Evolutionary conservation across 495 filamentous ascomycete species (phyloP).

Genomic region (Xylaria castorea): DNA sequence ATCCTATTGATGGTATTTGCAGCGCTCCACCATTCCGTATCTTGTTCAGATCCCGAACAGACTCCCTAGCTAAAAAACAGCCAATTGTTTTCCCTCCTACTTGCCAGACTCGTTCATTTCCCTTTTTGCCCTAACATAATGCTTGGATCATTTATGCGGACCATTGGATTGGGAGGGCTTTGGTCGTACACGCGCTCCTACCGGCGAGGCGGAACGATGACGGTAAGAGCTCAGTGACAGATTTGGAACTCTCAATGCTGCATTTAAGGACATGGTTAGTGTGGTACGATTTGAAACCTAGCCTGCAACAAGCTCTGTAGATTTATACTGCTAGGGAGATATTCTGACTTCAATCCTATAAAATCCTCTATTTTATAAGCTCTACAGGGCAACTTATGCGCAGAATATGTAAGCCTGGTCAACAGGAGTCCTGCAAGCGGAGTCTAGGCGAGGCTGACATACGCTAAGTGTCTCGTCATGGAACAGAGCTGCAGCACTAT

Average conservation of each 20-base stretch:
- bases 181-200: not conserved
- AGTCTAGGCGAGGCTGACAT: not conserved
- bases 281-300: not conserved
- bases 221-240: not conserved
- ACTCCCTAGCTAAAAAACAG: not conserved
- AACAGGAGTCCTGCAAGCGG: not conserved
- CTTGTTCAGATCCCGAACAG: not conserved
- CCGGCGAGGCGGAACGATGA: not conserved
- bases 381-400: not conserved
- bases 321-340: not conserved
- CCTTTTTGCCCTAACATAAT: not conserved
- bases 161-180: not conserved
- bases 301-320: not conserved
- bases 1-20: not conserved
- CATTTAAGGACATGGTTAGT: not conserved
- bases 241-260: not conserved
- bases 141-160: not conserved
- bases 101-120: not conserved
- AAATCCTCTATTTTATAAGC: not conserved
- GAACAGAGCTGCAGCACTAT: too few relatives aligned
- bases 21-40: not conserved
- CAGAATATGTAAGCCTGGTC: not conserved
- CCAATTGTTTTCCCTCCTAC: not conserved
- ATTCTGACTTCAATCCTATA: not conserved
- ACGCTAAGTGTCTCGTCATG: not conserved